These are phyloP conservation scores for Avena atlantica DNA, from an alignment of 176 grass and related monocot species.

Conservation along the genomic window DNA sequence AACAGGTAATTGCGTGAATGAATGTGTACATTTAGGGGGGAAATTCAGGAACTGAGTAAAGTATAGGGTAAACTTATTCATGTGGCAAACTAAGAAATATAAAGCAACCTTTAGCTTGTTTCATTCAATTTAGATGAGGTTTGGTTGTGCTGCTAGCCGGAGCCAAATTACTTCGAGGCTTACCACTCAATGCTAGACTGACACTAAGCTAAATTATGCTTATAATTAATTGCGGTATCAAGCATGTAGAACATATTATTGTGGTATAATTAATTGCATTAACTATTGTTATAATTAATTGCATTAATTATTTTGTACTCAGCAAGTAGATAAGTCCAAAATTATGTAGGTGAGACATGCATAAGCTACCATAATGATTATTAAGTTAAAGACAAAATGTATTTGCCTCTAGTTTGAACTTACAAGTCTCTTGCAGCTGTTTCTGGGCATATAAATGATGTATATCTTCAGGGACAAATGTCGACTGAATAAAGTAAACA, in stretches of 20 bases:
- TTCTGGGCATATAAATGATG: not conserved
- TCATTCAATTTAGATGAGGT: too few relatives aligned
- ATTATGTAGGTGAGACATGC: not conserved
- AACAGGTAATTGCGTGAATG: not conserved
- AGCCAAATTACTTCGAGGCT: too few relatives aligned
- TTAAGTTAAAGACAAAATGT: not conserved
- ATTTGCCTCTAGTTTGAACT: not conserved
- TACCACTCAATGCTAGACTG: too few relatives aligned
- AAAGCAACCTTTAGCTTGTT: not conserved
- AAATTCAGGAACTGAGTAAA: not conserved
- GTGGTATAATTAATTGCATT: too few relatives aligned
- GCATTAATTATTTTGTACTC: not conserved
- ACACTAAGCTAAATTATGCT: too few relatives aligned
- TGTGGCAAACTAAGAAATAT: not conserved
- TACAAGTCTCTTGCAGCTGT: not conserved
- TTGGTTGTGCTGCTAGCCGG: too few relatives aligned
- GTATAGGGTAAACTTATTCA: not conserved
- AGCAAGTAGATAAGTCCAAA: not conserved
- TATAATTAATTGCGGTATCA: too few relatives aligned
- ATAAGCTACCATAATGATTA: not conserved
- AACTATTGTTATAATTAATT: not conserved
- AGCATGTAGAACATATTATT: too few relatives aligned
- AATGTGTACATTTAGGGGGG: not conserved
- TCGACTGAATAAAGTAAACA: not conserved
- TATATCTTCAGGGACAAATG: not conserved